Evolutionary conservation across 2,329 filamentous ascomycete genomes (phyloP).

Genomic region (Aspergillus candidus): DNA sequence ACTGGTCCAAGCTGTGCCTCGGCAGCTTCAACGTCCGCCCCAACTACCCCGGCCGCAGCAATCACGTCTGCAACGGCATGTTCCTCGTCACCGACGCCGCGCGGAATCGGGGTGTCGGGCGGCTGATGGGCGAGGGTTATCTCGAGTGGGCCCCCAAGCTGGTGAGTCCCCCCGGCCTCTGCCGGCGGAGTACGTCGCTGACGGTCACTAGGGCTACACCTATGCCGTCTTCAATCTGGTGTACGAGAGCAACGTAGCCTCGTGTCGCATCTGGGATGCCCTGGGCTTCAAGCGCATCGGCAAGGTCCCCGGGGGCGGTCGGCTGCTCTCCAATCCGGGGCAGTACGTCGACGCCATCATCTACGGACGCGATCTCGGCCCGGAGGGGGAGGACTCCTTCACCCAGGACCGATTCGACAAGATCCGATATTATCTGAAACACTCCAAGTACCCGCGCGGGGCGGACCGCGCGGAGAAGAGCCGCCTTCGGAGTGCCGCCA

Average conservation of each 20-base stretch:
- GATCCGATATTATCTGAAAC: constrained; percentile 95
- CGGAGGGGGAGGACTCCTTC: constrained; percentile 72
- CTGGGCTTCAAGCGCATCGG: constrained; percentile 90
- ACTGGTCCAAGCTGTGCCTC: constrained; percentile 76
- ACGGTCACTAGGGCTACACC: constrained; percentile 60
- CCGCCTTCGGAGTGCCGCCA: constrained; percentile 84
- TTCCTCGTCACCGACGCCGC: constrained; percentile 69
- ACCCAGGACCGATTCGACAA: constrained; percentile 98
- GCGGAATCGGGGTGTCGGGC: constrained; percentile 67
- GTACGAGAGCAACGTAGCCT: constrained; percentile 88
- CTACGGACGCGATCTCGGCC: constrained; percentile 59
- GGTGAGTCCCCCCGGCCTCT: constrained; percentile 30
- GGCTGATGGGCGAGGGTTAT: constrained; percentile 70
- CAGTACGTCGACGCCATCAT: constrained; percentile 70
- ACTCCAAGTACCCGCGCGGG: constrained; percentile 84
- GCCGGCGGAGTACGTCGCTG: constrained; percentile 7
- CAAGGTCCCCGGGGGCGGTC: constrained; percentile 66
- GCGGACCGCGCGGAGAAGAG: constrained; percentile 94
- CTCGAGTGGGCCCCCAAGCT: constrained; percentile 68
- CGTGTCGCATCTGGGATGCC: constrained; percentile 85
- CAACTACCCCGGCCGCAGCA: constrained; percentile 85
- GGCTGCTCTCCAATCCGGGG: constrained; percentile 62
- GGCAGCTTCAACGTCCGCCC: constrained; percentile 93
- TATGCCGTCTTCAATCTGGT: constrained; percentile 94
- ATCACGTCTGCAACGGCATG: constrained; percentile 74